phyloP scores from a whole-genome alignment of 177 flowering plant species.

The Vitis hybrid region DNA sequence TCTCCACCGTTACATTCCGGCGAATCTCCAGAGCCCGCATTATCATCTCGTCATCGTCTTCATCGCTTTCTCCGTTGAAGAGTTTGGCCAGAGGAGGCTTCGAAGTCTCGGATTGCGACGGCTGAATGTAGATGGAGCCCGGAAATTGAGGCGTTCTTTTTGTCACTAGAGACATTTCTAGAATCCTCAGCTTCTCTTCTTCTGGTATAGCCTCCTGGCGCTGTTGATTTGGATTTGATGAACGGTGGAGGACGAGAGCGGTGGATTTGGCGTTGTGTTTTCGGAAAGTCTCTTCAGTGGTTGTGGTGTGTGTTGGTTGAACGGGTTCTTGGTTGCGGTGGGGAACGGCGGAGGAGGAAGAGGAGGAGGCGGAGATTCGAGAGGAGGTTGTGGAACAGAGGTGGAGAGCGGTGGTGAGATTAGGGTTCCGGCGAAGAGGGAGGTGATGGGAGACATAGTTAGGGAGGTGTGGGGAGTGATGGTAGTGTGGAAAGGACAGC shows the following conservation, averaged over 20 bases:
- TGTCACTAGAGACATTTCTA: constrained; percentile 41
- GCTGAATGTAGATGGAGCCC: constrained; percentile 56
- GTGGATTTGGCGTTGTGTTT: constrained; percentile 63
- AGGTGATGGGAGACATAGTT: constrained; percentile 9
- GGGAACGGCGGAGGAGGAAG: constrained; percentile 15
- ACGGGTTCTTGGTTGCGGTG: constrained; percentile 5
- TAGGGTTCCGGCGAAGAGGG: constrained; percentile 8
- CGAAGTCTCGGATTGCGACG: constrained; percentile 17
- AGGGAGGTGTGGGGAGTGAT: constrained; percentile 9
- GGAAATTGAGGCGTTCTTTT: constrained; percentile 70
- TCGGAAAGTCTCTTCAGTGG: constrained; percentile 16
- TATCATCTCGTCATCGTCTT: constrained; percentile 47
- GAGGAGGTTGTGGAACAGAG: neutral
- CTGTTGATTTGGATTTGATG: neutral
- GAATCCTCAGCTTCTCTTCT: constrained; percentile 34
- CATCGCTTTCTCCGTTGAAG: constrained; percentile 31
- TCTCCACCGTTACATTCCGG: constrained; percentile 61
- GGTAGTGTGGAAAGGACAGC: neutral
- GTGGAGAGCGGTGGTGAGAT: constrained; percentile 3
- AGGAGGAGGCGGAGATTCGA: constrained; percentile 9
- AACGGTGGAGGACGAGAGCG: constrained; percentile 36
- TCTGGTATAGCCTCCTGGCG: constrained; percentile 1
- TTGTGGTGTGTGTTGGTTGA: neutral
- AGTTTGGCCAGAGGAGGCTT: constrained; percentile 31
- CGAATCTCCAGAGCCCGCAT: constrained; percentile 69